Percentiles rank a stretch among this genome's conserved stretches.
Conservation (phyloP, 768 basidiomycete species). For the Pisolithus tinctorius region DNA sequence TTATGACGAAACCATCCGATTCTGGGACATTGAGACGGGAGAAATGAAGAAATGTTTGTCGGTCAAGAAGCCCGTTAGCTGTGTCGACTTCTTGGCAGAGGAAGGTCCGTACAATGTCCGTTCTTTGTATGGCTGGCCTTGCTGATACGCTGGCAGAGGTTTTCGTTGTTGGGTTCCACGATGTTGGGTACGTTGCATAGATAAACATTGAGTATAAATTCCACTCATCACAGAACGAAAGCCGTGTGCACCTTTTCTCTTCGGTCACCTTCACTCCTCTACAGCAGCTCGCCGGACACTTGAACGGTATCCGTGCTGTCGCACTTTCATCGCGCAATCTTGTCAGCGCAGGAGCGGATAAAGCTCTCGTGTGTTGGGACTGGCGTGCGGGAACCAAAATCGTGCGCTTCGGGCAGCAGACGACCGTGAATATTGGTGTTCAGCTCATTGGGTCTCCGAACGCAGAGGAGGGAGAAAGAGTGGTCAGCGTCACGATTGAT, state of each 20-base stretch:
- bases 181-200: conserved; percentile 64
- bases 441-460: conserved; percentile 60
- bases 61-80: conserved; percentile 87
- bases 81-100: conserved; percentile 78
- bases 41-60: conserved; percentile 68
- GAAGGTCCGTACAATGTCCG: conserved; percentile 43
- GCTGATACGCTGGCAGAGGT: conserved; percentile 49
- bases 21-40: conserved; percentile 77
- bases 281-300: conserved; percentile 78
- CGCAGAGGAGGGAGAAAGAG: conserved; percentile 61
- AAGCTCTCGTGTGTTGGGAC: conserved; percentile 80
- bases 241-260: conserved; percentile 84
- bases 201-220: not conserved
- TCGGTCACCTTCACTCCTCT: conserved; percentile 78
- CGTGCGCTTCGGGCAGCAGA: conserved; percentile 88
- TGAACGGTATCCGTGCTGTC: conserved; percentile 87
- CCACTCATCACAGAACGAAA: conserved; percentile 20
- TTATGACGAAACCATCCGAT: conserved; percentile 87
- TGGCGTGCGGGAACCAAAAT: conserved; percentile 87
- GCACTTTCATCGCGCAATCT: conserved; percentile 80
- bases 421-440: conserved; percentile 86
- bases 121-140: not conserved
- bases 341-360: conserved; percentile 74
- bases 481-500: conserved; percentile 90
- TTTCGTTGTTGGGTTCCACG: conserved; percentile 89